Percentiles rank a stretch among this genome's conserved stretches.
phyloP scores from a whole-genome alignment of 2,329 filamentous ascomycete genomes.

The Fusarium caatingaense region DNA sequence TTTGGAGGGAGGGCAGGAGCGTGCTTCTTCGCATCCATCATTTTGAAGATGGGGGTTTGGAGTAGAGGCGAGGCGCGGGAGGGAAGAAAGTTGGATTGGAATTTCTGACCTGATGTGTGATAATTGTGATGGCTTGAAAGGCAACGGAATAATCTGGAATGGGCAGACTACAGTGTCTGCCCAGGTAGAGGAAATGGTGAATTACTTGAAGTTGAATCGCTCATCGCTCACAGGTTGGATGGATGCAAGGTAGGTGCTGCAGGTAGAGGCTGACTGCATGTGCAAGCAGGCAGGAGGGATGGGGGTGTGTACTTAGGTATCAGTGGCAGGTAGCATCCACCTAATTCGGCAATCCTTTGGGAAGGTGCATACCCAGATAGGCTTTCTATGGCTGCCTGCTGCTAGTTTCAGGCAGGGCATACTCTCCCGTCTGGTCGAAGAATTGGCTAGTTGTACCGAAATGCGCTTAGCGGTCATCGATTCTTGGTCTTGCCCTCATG shows the following conservation, averaged over 20 bases:
- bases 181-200: neutral
- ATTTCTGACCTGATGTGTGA: neutral
- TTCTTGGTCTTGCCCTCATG: neutral
- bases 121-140: neutral
- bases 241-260: neutral
- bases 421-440: neutral
- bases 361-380: neutral
- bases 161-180: neutral
- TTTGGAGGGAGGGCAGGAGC: conserved; percentile 33
- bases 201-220: neutral
- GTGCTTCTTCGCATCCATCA: conserved; percentile 20
- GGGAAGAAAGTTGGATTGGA: neutral
- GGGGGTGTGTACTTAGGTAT: conserved; percentile 1
- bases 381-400: neutral
- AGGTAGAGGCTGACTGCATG: conserved; percentile 3
- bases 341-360: neutral
- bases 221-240: neutral
- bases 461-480: neutral
- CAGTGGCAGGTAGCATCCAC: neutral
- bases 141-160: neutral
- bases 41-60: neutral
- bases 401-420: conserved; percentile 5
- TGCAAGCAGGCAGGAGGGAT: neutral
- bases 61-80: neutral
- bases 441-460: neutral